Conservation (phyloP, 2,329 filamentous ascomycete genomes). For the Paecilomyces sp. region DNA sequence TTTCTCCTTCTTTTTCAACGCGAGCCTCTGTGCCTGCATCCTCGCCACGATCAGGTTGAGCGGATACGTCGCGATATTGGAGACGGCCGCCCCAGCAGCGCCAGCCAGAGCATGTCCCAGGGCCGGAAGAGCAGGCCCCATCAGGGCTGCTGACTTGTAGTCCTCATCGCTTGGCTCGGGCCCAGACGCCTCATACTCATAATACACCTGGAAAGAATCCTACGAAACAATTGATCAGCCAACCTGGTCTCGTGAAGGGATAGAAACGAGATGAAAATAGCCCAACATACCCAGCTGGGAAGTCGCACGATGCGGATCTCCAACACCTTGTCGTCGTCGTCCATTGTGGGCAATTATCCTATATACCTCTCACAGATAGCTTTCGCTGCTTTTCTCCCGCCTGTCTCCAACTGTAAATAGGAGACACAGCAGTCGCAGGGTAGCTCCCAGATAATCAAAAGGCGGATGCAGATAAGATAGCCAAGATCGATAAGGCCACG, state of each 20-base stretch:
- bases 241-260: background rate
- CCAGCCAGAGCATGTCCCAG: conserved; percentile 77
- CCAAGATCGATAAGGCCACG: no score
- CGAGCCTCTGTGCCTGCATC: conserved; percentile 67
- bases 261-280: background rate
- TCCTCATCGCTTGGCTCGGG: conserved; percentile 15
- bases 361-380: background rate
- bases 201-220: conserved; percentile 26
- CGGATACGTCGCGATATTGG: conserved; percentile 73
- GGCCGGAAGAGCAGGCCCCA: conserved; percentile 54
- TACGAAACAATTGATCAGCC: background rate
- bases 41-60: conserved; percentile 75
- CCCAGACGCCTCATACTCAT: conserved; percentile 28
- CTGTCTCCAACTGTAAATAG: background rate
- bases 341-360: background rate
- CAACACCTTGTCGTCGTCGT: background rate
- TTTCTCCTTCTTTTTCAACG: conserved; percentile 30
- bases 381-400: background rate
- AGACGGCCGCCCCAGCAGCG: conserved; percentile 68
- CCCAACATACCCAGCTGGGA: background rate
- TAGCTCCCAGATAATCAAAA: no score
- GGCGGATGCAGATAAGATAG: no score
- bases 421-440: background rate
- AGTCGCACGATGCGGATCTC: background rate
- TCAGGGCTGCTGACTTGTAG: conserved; percentile 24